phyloP scores from a whole-genome alignment of 23 red algal genomes.

The Gracilaria caudata region DNA sequence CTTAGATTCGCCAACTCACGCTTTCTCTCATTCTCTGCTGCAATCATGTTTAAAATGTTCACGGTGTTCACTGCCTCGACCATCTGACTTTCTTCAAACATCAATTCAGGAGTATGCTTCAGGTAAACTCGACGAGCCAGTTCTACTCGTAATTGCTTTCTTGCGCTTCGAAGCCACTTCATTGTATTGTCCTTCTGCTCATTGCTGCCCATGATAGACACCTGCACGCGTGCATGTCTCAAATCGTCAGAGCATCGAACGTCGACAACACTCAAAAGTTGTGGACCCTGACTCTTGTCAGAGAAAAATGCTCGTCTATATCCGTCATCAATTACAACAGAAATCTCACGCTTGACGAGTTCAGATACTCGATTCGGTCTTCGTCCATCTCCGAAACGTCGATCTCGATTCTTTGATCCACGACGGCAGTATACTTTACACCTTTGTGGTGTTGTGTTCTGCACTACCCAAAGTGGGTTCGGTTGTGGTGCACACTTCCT shows the following conservation, averaged over 20 bases:
- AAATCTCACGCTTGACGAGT: conserved; percentile 58
- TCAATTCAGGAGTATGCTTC: conserved; percentile 61
- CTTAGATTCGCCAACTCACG: not conserved
- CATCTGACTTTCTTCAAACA: conserved; percentile 72
- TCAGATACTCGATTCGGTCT: conserved; percentile 65
- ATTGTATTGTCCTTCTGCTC: conserved; percentile 45
- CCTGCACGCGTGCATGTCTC: conserved; percentile 61
- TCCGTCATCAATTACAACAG: conserved; percentile 50
- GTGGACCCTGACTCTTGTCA: conserved; percentile 1
- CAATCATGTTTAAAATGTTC: conserved; percentile 48
- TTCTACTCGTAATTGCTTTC: conserved; percentile 66
- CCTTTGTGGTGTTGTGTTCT: not conserved
- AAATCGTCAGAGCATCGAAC: conserved; percentile 74
- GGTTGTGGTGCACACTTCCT: not conserved
- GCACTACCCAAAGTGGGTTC: not conserved
- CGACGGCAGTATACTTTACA: conserved; percentile 32
- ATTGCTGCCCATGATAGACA: conserved; percentile 62
- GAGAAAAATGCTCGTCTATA: conserved; percentile 13
- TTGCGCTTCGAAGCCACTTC: conserved; percentile 52
- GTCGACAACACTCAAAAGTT: conserved; percentile 69
- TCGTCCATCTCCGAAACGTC: conserved; percentile 45
- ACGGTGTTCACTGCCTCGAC: conserved; percentile 55
- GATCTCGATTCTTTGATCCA: not conserved
- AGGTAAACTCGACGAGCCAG: conserved; percentile 57
- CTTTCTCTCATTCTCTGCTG: conserved; percentile 47